A percentile compares a stretch with the other conserved stretches of the same genome.
These are phyloP conservation scores for Talaromyces trachyspermus DNA, from an alignment of 495 filamentous ascomycete genomes.

Conservation along the genomic window DNA sequence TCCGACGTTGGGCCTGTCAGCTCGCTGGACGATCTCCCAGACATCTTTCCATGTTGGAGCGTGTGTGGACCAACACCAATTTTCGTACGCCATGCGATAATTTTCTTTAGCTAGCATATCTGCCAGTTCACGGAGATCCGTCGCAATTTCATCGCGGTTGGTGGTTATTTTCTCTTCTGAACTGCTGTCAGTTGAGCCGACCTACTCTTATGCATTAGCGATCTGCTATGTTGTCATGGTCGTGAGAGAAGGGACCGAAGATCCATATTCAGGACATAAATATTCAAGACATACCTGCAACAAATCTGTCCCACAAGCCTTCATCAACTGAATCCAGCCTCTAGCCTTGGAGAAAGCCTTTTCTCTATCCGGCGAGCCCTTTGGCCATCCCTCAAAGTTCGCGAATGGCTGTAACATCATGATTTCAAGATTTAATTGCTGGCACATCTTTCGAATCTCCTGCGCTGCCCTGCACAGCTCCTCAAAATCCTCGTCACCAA, in stretches of 20 bases:
- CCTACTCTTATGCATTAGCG: conserved; percentile 24
- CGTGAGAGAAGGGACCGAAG: no score
- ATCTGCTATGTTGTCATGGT: no score
- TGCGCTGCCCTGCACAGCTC: conserved; percentile 42
- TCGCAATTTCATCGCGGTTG: conserved; percentile 41
- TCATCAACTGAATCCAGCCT: conserved; percentile 70
- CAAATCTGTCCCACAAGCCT: conserved; percentile 60
- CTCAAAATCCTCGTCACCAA: conserved; percentile 49
- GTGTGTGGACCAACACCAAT: conserved; percentile 77
- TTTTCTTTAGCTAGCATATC: conserved; percentile 52
- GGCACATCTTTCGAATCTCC: conserved; percentile 46
- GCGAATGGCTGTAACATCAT: conserved; percentile 74
- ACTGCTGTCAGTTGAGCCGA: conserved; percentile 60
- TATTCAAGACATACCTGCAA: conserved; percentile 48
- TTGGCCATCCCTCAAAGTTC: conserved; percentile 73
- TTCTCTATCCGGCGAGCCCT: conserved; percentile 46
- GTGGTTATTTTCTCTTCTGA: conserved; percentile 42
- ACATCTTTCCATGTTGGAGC: conserved; percentile 61
- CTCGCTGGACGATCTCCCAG: conserved; percentile 57
- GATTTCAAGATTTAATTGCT: conserved; percentile 47
- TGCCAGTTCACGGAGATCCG: conserved; percentile 56
- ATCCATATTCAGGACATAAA: neutral
- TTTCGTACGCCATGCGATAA: conserved; percentile 67
- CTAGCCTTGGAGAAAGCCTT: conserved; percentile 59
- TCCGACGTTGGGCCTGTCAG: conserved; percentile 59